Percentiles rank a stretch among this genome's conserved stretches.
These are phyloP conservation scores for Leccinum ambiguum DNA, from an alignment of 1,284 basidiomycete genomes.

Conservation along the genomic window DNA sequence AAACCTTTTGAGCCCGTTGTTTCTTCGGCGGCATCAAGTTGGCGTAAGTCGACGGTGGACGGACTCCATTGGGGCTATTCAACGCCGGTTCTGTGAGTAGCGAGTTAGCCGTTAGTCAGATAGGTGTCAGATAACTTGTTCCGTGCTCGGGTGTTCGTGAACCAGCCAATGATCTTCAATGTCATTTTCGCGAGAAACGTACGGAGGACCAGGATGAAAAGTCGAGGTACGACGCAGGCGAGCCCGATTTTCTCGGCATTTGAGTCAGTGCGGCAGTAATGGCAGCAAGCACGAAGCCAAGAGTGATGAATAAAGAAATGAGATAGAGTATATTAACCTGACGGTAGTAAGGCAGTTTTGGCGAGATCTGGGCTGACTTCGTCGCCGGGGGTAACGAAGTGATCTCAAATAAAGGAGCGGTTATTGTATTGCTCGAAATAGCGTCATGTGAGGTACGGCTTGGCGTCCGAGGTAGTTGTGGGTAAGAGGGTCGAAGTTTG, in stretches of 20 bases:
- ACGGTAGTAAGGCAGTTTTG: slow-evolving; percentile 23
- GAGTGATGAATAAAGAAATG: slow-evolving; percentile 39
- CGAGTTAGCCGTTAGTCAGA: no score
- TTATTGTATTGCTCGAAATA: slow-evolving; percentile 7
- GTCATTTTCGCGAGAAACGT: slow-evolving; percentile 30
- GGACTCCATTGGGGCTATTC: no score
- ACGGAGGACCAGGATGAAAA: slow-evolving; percentile 40
- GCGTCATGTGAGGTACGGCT: not conserved
- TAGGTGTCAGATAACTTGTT: slow-evolving; percentile 14
- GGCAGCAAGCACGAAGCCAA: slow-evolving; percentile 38
- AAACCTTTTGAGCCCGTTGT: no score
- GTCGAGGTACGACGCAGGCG: slow-evolving; percentile 15
- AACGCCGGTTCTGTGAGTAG: no score
- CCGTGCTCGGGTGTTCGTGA: slow-evolving; percentile 24
- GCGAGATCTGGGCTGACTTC: slow-evolving; percentile 22
- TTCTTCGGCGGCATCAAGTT: no score
- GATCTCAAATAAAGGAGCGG: slow-evolving; percentile 28
- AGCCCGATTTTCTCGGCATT: slow-evolving; percentile 16
- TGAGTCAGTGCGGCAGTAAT: slow-evolving; percentile 25
- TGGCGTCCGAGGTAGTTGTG: not conserved
- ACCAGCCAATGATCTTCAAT: slow-evolving; percentile 18
- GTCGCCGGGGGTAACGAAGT: slow-evolving; percentile 42
- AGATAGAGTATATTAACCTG: slow-evolving; percentile 39
- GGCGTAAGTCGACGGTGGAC: no score
- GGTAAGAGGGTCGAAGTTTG: slow-evolving; percentile 7